Evolutionary conservation across 352 stramenopile genomes (phyloP), one percentile per base, ranked within the genome.

Genomic region (Pythium periplocum): DNA sequence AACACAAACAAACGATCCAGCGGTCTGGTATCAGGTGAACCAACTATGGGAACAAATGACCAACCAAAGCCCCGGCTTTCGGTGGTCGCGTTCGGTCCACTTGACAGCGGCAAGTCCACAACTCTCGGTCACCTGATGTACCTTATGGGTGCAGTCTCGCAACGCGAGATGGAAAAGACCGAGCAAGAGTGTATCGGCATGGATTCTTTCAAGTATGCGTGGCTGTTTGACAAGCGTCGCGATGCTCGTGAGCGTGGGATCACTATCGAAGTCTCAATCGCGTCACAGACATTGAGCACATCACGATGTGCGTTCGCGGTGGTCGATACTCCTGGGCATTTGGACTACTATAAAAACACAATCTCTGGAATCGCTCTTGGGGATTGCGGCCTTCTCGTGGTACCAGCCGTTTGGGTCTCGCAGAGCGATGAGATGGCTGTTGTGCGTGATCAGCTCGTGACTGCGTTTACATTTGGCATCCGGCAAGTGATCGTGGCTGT

Each of bases 261-360:
- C 68, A 98, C 74, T 39, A 98, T 99, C 69, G 91, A 98, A 68
- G 17, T 26, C 17, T 97, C 98, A 73, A 83, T 95, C 36, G 67
- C 98, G 51, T 97, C 82, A 83, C 98, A 98, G 66, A 26, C 17
- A 26, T 98, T 99, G 71, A 78, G 98, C 74, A 96, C 95, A 26
- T 66, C 83, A 53, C 97, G 97, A 66, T 98, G 88, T 77, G 68
- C 89, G 64, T 98, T 97, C 68, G 99, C 95, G 45, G 74, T 99
- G 47, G 98, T 99, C 73, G 96, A 99, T 80, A 82, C 92, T 37
- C 96, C 96, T 26, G 96, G 96, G n/a, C 93, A 99, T 79, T 75
- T 86, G 61, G 90, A 98, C 74, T 99, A 98, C 71, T 98, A 98
- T 67, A 98, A 98, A 87, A 99, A 99, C 74, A 98, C 98, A 93